A percentile compares a stretch with the other conserved stretches of the same genome.
These are phyloP conservation scores for Corylus americana DNA, from an alignment of 306 rosid genomes.

Conservation along the genomic window DNA sequence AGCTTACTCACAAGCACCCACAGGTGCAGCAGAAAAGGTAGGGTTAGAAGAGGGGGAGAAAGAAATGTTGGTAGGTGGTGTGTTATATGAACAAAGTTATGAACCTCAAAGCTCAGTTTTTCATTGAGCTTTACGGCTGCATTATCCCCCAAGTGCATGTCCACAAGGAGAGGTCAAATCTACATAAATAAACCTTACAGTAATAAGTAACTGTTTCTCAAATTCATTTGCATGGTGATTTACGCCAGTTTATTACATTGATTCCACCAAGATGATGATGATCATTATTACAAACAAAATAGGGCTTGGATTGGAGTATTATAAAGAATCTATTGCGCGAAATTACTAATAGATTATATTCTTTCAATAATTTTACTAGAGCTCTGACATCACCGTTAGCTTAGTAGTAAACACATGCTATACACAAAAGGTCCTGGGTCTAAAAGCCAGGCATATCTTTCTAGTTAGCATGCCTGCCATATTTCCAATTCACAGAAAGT, in stretches of 20 bases:
- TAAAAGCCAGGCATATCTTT: not conserved
- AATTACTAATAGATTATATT: not conserved
- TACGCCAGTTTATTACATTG: not conserved
- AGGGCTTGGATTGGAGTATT: not conserved
- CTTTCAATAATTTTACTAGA: not conserved
- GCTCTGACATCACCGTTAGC: not conserved
- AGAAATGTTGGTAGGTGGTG: not conserved
- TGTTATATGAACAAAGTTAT: not conserved
- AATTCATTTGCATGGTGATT: not conserved
- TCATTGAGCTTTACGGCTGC: not conserved
- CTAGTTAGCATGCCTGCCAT: not conserved
- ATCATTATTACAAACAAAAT: not conserved
- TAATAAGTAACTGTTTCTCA: not conserved
- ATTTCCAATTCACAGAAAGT: conserved; percentile 8
- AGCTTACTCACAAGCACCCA: conserved; percentile 3
- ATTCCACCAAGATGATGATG: not conserved
- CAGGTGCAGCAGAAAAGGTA: not conserved
- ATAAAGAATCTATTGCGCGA: not conserved
- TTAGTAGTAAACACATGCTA: not conserved
- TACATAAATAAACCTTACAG: not conserved
- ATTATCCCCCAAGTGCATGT: not conserved
- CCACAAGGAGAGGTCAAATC: not conserved
- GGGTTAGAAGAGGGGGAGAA: not conserved
- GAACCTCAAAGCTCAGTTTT: not conserved
- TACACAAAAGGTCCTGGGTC: not conserved